phyloP scores from a whole-genome alignment of 192 early-diverging fungal genomes.

The Thoreauomyces humboldtii region DNA sequence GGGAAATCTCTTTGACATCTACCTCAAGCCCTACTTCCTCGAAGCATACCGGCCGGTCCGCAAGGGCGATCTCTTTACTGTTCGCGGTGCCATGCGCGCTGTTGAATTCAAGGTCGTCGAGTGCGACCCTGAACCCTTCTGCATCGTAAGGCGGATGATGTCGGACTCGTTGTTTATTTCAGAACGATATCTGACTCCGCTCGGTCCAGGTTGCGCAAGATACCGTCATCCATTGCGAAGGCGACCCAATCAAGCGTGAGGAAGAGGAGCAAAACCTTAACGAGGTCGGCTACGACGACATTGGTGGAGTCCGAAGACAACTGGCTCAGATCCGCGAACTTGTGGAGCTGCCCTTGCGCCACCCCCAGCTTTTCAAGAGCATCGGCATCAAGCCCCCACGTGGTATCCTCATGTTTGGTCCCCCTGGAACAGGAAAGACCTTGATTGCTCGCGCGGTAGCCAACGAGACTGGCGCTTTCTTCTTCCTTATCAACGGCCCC shows the following conservation, averaged over 20 bases:
- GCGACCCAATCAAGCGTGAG: conserved; percentile 98
- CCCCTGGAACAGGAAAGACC: conserved; percentile 99
- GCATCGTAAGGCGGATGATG: conserved; percentile 81
- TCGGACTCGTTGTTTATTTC: conserved; percentile 13
- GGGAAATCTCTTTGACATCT: conserved; percentile 96
- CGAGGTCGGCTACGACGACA: conserved; percentile 97
- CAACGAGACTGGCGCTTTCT: conserved; percentile 99
- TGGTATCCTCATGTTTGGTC: conserved; percentile 92
- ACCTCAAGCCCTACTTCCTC: conserved; percentile 97
- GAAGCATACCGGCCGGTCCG: conserved; percentile 96
- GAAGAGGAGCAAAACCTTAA: conserved; percentile 92
- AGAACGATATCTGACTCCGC: background rate
- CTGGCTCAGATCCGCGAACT: conserved; percentile 99
- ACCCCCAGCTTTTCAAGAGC: conserved; percentile 98
- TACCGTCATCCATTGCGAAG: conserved; percentile 97
- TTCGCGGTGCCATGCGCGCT: conserved; percentile 93
- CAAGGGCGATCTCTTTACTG: conserved; percentile 92
- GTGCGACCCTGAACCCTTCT: conserved; percentile 91
- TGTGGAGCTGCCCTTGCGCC: conserved; percentile 94
- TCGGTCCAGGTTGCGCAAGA: conserved; percentile 96
- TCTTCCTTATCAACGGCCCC: conserved; percentile 98
- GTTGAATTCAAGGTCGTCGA: conserved; percentile 99
- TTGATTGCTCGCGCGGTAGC: conserved; percentile 98
- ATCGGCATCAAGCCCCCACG: conserved; percentile 99
- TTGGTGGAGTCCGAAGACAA: conserved; percentile 97